Evolutionary conservation across 2,329 filamentous ascomycete genomes (phyloP).

Genomic region (Scedosporium dehoogii): DNA sequence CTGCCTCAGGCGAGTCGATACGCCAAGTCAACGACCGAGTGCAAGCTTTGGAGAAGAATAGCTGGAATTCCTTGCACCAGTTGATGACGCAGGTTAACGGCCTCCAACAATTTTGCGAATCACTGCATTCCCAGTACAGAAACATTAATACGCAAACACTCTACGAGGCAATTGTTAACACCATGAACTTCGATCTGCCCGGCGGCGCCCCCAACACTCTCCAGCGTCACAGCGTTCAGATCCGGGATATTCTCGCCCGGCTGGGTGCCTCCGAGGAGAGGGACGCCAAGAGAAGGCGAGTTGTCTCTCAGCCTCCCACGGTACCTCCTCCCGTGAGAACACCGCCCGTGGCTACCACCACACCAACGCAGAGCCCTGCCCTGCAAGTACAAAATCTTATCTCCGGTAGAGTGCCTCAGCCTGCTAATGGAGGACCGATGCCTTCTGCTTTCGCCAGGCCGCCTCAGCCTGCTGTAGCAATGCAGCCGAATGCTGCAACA

Average conservation of each 20-base stretch:
- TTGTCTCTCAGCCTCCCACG: neutral
- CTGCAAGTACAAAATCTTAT: no score
- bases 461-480: no score
- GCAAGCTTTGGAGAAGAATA: neutral
- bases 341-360: no score
- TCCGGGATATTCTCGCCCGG: neutral
- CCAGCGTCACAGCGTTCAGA: neutral
- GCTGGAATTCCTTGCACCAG: neutral
- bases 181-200: neutral
- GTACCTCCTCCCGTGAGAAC: neutral
- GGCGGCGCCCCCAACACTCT: neutral
- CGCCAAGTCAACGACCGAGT: neutral
- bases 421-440: no score
- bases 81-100: neutral
- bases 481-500: no score
- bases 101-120: neutral
- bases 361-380: no score
- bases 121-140: neutral
- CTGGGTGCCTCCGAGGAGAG: neutral
- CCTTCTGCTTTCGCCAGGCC: no score
- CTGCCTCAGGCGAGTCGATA: neutral
- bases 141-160: neutral
- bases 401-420: no score
- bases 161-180: neutral
- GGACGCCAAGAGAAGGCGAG: neutral